A percentile compares a stretch with the other conserved stretches of the same genome.
Evolutionary conservation across 768 basidiomycete species (phyloP).

Genomic region (Leccinum longicurvipes): DNA sequence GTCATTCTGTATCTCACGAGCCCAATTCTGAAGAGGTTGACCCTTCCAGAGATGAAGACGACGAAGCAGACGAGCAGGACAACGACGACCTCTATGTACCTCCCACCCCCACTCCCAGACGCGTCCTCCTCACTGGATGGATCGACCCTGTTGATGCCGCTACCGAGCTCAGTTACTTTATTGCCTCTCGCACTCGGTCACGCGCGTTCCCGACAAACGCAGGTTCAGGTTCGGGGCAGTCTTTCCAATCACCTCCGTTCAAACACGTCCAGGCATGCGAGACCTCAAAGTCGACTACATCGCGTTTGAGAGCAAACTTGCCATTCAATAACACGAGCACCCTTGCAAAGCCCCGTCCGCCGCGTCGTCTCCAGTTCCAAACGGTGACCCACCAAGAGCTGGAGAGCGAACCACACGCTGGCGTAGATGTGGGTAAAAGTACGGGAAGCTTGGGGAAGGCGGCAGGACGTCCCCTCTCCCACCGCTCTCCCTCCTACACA

Average conservation of each 20-base stretch:
- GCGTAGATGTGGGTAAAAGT: neutral
- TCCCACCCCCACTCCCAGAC: constrained; percentile 19
- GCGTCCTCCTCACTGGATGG: constrained; percentile 50
- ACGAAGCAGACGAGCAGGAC: constrained; percentile 5
- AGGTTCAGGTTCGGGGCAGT: neutral
- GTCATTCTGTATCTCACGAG: neutral
- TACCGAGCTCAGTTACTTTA: constrained; percentile 50
- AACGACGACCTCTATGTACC: constrained; percentile 17
- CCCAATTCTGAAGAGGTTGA: neutral
- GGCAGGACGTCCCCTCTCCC: neutral
- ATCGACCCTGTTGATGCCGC: constrained; percentile 54
- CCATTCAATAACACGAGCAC: constrained; percentile 25
- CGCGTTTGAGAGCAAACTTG: neutral
- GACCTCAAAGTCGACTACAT: neutral
- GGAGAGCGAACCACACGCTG: neutral
- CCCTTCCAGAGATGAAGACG: neutral
- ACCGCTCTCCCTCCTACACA: constrained; percentile 17
- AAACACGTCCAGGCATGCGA: neutral
- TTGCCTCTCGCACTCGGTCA: constrained; percentile 26
- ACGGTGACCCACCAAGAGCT: neutral
- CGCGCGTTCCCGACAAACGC: neutral
- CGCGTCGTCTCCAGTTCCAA: neutral
- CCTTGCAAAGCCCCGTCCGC: constrained; percentile 22
- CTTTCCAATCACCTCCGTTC: neutral
- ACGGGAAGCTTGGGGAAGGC: neutral